Evolutionary conservation across 768 basidiomycete genomes (phyloP).

Genomic region (Auriscalpium microsporum): DNA sequence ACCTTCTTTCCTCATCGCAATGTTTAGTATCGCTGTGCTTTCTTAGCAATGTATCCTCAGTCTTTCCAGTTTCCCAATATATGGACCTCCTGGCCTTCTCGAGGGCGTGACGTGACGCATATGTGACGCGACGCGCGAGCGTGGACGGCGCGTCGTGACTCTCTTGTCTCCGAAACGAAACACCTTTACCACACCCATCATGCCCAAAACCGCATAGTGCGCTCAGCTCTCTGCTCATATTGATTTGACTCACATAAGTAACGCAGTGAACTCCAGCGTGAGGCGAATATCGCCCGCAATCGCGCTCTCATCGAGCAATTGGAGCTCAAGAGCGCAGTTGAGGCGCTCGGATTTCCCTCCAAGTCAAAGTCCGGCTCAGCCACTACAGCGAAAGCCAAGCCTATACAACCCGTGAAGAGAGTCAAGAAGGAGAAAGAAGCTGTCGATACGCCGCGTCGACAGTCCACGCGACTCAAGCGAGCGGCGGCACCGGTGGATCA

Average conservation of each 20-base stretch:
- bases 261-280: slow-evolving; percentile 58
- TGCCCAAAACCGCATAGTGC: slow-evolving; percentile 16
- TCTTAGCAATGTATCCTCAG: background rate
- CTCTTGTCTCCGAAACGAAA: background rate
- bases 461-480: slow-evolving; percentile 51
- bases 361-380: slow-evolving; percentile 22
- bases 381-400: slow-evolving; percentile 42
- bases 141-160: background rate
- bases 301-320: slow-evolving; percentile 65
- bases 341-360: slow-evolving; percentile 35
- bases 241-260: background rate
- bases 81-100: background rate
- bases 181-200: background rate
- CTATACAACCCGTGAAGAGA: slow-evolving; percentile 49
- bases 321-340: slow-evolving; percentile 50
- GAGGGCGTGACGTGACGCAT: background rate
- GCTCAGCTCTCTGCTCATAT: background rate
- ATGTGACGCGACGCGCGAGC: slow-evolving; percentile 5
- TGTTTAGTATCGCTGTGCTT: background rate
- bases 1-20: background rate
- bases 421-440: slow-evolving; percentile 41
- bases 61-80: background rate
- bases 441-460: slow-evolving; percentile 46
- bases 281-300: slow-evolving; percentile 78
- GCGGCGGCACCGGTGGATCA: slow-evolving; percentile 40